phyloP scores from a whole-genome alignment of 148 eudicot genomes.

The Rhododendron griersonianum region DNA sequence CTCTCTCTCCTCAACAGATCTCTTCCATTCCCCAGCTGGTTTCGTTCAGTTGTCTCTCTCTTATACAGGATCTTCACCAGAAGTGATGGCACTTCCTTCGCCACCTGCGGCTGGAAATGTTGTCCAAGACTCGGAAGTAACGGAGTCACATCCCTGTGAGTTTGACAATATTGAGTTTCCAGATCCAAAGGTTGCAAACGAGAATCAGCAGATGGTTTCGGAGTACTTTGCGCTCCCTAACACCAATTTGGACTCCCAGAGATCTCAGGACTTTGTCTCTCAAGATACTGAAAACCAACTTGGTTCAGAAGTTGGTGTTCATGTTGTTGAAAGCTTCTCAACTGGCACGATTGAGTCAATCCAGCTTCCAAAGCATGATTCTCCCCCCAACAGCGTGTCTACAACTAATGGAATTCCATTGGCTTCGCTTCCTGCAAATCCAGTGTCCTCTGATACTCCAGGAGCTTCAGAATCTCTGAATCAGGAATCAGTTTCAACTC shows the following conservation, averaged over 20 bases:
- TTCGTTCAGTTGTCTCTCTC: slow-evolving; percentile 76
- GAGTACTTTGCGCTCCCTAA: slow-evolving; percentile 61
- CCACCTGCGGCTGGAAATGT: slow-evolving; percentile 14
- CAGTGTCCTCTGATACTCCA: slow-evolving; percentile 55
- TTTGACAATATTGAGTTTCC: slow-evolving; percentile 87
- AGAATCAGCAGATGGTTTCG: slow-evolving; percentile 81
- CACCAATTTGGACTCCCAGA: slow-evolving; percentile 38
- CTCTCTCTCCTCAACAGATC: slow-evolving; percentile 88
- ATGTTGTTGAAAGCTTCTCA: slow-evolving; percentile 48
- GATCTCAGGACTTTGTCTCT: slow-evolving; percentile 52
- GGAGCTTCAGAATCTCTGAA: slow-evolving; percentile 35
- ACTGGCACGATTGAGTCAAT: slow-evolving; percentile 27
- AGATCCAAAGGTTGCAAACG: slow-evolving; percentile 69
- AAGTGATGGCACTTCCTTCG: slow-evolving; percentile 54
- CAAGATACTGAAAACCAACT: slow-evolving; percentile 60
- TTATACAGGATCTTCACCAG: slow-evolving; percentile 68
- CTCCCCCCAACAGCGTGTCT: slow-evolving; percentile 64
- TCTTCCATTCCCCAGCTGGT: slow-evolving; percentile 94
- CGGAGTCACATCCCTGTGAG: slow-evolving; percentile 34
- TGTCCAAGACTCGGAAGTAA: slow-evolving; percentile 20
- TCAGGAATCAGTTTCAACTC: slow-evolving; percentile 49
- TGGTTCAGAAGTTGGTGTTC: slow-evolving; percentile 38
- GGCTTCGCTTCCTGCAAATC: slow-evolving; percentile 46
- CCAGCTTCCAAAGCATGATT: slow-evolving; percentile 38
- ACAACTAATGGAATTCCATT: slow-evolving; percentile 61